Conservation (phyloP, 352 stramenopile genomes). For the Phytophthora pistaciae region DNA sequence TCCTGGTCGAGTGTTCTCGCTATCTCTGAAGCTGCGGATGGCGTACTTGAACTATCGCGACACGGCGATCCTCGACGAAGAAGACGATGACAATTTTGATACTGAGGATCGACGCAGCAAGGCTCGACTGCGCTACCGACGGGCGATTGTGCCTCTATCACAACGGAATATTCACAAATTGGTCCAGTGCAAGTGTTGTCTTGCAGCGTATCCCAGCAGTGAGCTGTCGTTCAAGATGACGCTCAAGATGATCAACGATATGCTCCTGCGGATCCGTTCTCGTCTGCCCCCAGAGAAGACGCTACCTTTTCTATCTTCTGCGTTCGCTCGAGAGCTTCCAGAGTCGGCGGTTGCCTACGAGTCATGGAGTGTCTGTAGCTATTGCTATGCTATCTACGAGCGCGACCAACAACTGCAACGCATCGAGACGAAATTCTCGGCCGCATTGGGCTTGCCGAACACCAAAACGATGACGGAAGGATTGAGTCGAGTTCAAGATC, state of each 20-base stretch:
- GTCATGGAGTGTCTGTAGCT: constrained; percentile 87
- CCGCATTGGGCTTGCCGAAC: constrained; percentile 57
- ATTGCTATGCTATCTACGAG: constrained; percentile 88
- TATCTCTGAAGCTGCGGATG: constrained; percentile 51
- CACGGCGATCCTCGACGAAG: constrained; percentile 72
- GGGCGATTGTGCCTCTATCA: constrained; percentile 35
- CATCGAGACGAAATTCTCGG: constrained; percentile 71
- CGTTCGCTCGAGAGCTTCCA: constrained; percentile 50
- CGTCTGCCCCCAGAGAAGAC: constrained; percentile 59
- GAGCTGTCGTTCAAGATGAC: constrained; percentile 91
- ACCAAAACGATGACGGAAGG: constrained; percentile 40
- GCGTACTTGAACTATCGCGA: constrained; percentile 75
- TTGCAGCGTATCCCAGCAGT: constrained; percentile 72
- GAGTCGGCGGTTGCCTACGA: constrained; percentile 80
- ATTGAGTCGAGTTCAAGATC: constrained; percentile 62
- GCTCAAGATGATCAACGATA: constrained; percentile 90
- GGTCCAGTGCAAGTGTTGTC: constrained; percentile 83
- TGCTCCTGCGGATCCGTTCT: constrained; percentile 70
- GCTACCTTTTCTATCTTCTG: constrained; percentile 56
- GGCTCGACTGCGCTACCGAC: constrained; percentile 20
- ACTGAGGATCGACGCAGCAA: constrained; percentile 25
- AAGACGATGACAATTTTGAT: constrained; percentile 47
- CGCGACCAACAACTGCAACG: constrained; percentile 81
- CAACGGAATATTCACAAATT: constrained; percentile 80
- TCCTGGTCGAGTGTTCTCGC: constrained; percentile 44